phyloP scores from a whole-genome alignment of 176 grass and related monocot genomes.

The Tuctoria greenei region DNA sequence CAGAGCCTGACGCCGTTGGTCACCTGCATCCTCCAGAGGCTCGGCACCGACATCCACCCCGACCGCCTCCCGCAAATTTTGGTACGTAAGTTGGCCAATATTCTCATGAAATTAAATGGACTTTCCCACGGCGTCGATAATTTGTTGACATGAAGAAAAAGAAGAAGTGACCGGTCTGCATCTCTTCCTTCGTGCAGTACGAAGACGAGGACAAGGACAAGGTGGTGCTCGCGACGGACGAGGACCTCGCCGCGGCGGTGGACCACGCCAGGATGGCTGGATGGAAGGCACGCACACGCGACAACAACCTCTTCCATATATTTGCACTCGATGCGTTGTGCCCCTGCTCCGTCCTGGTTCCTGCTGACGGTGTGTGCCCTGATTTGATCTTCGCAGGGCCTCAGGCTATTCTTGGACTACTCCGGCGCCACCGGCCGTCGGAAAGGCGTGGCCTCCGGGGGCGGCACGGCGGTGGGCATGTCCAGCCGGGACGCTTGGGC shows the following conservation, averaged over 20 bases:
- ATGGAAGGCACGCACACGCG: conserved; percentile 56
- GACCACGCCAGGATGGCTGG: conserved; percentile 78
- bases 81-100: conserved; percentile 1
- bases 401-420: conserved; percentile 69
- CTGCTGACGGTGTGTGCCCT: neutral
- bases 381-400: conserved; percentile 32
- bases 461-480: conserved; percentile 18
- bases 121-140: no score
- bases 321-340: neutral
- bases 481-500: conserved; percentile 44
- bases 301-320: no score
- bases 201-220: conserved; percentile 83
- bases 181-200: conserved; percentile 40
- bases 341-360: neutral
- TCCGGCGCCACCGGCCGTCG: conserved; percentile 33
- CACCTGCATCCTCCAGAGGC: conserved; percentile 64
- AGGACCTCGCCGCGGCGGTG: conserved; percentile 65
- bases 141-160: neutral
- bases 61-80: conserved; percentile 56
- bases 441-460: conserved; percentile 8
- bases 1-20: conserved; percentile 67
- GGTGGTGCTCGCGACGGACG: conserved; percentile 70
- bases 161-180: neutral
- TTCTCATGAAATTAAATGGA: neutral
- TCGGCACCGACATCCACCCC: conserved; percentile 52